A percentile compares a stretch with the other conserved stretches of the same genome.
phyloP scores from a whole-genome alignment of 768 basidiomycete genomes.

The Amanita polypyramis region DNA sequence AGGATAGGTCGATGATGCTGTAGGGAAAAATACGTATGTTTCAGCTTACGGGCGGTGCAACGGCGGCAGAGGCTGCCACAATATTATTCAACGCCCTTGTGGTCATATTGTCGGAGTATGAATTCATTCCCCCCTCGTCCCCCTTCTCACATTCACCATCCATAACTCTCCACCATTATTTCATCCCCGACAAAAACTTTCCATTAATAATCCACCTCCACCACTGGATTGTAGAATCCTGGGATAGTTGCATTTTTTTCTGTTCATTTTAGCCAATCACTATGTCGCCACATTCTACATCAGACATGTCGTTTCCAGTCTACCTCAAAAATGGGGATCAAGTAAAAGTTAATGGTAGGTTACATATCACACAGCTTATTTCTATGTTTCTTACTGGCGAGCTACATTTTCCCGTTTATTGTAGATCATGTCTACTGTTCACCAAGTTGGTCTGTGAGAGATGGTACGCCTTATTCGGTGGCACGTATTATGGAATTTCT shows the following conservation, averaged over 20 bases:
- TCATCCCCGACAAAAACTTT: neutral
- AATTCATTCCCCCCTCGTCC: conserved; percentile 27
- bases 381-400: conserved; percentile 10
- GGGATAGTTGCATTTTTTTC: conserved; percentile 18
- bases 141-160: conserved; percentile 26
- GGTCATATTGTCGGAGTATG: conserved; percentile 28
- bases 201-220: conserved; percentile 15
- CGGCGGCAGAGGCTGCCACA: neutral
- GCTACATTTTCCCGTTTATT: conserved; percentile 23
- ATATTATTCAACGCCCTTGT: conserved; percentile 1
- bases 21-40: neutral
- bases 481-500: conserved; percentile 97
- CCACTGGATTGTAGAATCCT: conserved; percentile 13
- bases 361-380: conserved; percentile 14
- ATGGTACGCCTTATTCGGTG: conserved; percentile 92
- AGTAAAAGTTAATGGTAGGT: conserved; percentile 79
- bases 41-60: conserved; percentile 1
- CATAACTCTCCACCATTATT: conserved; percentile 15
- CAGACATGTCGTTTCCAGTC: conserved; percentile 36
- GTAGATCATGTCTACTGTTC: conserved; percentile 97
- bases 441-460: conserved; percentile 83
- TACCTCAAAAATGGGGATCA: conserved; percentile 75
- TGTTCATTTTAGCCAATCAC: conserved; percentile 13
- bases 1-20: no score
- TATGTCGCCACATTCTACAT: conserved; percentile 5